phyloP scores from a whole-genome alignment of 148 eudicot species.

The Dysphania ambrosioides region DNA sequence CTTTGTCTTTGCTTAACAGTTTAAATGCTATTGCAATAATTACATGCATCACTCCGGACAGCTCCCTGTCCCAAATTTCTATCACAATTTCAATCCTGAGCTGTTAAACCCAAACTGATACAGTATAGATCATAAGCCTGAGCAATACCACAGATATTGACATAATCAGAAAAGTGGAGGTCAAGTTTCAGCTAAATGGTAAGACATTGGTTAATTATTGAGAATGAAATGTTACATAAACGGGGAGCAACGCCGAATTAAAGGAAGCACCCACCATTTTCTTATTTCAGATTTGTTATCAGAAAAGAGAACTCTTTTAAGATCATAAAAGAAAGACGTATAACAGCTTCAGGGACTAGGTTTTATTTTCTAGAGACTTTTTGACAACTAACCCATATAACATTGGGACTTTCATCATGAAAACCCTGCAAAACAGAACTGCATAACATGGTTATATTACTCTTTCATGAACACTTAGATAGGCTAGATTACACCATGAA shows the following conservation, averaged over 20 bases:
- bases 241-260: background rate
- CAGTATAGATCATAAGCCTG: background rate
- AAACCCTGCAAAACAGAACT: background rate
- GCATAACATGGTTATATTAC: background rate
- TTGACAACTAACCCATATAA: no score
- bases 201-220: background rate
- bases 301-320: background rate
- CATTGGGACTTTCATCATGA: no score
- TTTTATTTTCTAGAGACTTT: background rate
- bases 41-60: no score
- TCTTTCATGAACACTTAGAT: background rate
- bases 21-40: no score
- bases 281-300: background rate
- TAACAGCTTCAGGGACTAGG: background rate
- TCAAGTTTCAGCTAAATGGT: background rate
- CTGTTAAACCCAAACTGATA: background rate
- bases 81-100: background rate
- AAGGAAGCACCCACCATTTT: background rate
- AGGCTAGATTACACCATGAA: background rate
- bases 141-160: background rate
- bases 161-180: background rate
- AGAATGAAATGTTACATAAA: background rate
- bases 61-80: background rate
- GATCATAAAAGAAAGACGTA: background rate
- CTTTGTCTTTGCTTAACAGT: no score